Conservation (phyloP, 2,329 filamentous ascomycete genomes). For the Apiospora sp. region DNA sequence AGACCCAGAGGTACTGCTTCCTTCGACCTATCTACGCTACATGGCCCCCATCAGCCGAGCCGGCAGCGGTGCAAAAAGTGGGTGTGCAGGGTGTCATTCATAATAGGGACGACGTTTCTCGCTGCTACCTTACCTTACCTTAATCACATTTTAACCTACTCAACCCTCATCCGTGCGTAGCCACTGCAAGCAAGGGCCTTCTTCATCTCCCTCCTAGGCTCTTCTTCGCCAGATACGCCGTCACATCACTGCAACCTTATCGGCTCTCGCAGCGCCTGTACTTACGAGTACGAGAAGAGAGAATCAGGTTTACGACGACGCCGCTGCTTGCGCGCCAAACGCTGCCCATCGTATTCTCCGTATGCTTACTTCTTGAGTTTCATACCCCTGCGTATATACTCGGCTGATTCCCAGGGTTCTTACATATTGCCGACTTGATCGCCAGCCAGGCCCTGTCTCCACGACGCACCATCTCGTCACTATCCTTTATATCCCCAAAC, state of each 20-base stretch:
- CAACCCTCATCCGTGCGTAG: slow-evolving; percentile 1
- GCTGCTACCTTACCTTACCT: background rate
- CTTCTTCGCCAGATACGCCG: background rate
- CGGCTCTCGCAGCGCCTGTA: background rate
- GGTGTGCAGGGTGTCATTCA: slow-evolving; percentile 13
- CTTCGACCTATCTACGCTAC: background rate
- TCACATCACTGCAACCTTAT: slow-evolving; percentile 3
- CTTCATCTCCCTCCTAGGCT: background rate
- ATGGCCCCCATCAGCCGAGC: background rate
- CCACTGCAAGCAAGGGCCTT: background rate
- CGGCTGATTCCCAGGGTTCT: background rate
- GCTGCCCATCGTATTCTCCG: slow-evolving; percentile 17
- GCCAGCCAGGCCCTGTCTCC: background rate
- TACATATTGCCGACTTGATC: slow-evolving; percentile 14
- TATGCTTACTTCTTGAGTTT: slow-evolving; percentile 17
- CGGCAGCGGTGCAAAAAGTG: background rate
- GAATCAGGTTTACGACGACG: background rate
- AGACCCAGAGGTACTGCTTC: background rate
- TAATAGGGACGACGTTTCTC: slow-evolving; percentile 9
- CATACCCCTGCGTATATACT: slow-evolving; percentile 14
- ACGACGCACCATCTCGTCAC: slow-evolving; percentile 9
- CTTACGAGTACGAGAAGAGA: slow-evolving; percentile 18
- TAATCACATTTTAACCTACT: background rate
- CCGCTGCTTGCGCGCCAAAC: background rate
- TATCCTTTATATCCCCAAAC: slow-evolving; percentile 5